Evolutionary conservation across 352 stramenopile species (phyloP).

Genomic region (Thalassiosira oceanica): DNA sequence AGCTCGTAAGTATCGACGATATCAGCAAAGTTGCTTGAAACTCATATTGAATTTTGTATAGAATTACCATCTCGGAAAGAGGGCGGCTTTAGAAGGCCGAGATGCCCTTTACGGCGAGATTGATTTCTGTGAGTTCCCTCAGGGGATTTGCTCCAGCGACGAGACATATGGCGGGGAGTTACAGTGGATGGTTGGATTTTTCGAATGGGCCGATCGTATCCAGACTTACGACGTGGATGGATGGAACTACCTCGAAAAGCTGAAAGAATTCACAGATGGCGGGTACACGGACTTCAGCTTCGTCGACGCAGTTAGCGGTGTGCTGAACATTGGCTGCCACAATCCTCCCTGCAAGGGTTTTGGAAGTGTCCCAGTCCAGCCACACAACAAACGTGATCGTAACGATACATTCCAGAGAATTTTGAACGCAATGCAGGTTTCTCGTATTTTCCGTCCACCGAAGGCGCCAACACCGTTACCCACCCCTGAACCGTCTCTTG

Average conservation of each 20-base stretch:
- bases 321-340: slow-evolving; percentile 55
- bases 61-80: slow-evolving; percentile 41
- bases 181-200: slow-evolving; percentile 54
- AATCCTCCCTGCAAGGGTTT: slow-evolving; percentile 41
- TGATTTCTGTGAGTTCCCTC: slow-evolving; percentile 56
- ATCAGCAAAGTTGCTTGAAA: no score
- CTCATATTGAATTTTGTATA: no score
- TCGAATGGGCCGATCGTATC: slow-evolving; percentile 51
- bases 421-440: slow-evolving; percentile 41
- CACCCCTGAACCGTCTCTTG: slow-evolving; percentile 16
- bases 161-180: slow-evolving; percentile 50
- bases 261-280: slow-evolving; percentile 48
- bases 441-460: slow-evolving; percentile 29
- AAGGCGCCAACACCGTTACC: slow-evolving; percentile 35
- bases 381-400: slow-evolving; percentile 44
- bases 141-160: slow-evolving; percentile 46
- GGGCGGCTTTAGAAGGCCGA: slow-evolving; percentile 33
- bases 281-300: slow-evolving; percentile 51
- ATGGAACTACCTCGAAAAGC: slow-evolving; percentile 54
- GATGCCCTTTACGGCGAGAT: slow-evolving; percentile 36
- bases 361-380: slow-evolving; percentile 1
- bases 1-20: no score
- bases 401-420: slow-evolving; percentile 53
- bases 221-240: slow-evolving; percentile 47
- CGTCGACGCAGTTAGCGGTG: slow-evolving; percentile 39